Percentiles rank a stretch among this genome's conserved stretches.
Conservation (phyloP, 805 yeast genomes). For the Wickerhamiella qilinensis region DNA sequence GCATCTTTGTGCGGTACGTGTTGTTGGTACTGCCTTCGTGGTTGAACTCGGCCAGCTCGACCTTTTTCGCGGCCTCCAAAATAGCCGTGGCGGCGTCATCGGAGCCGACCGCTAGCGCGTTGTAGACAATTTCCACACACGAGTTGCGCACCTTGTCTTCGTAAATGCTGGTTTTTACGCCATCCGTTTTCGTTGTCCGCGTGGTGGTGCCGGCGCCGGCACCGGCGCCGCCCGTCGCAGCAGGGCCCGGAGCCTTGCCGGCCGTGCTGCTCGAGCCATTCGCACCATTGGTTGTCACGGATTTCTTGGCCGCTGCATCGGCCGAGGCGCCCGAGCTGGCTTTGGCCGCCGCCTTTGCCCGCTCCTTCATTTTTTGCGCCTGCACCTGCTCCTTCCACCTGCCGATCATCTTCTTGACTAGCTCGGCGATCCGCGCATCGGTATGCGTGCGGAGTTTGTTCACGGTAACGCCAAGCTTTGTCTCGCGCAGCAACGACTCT, state of each 20-base stretch:
- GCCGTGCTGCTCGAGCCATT: no score
- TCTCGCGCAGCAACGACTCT: conserved; percentile 73
- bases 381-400: conserved; percentile 82
- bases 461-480: conserved; percentile 94
- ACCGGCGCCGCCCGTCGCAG: conserved; percentile 6
- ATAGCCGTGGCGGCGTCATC: conserved; percentile 42
- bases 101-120: conserved; percentile 76
- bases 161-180: conserved; percentile 51
- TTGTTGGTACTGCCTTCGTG: conserved; percentile 37
- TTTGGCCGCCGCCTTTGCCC: conserved; percentile 3
- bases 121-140: conserved; percentile 68
- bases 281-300: no score
- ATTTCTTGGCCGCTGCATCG: conserved; percentile 6
- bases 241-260: no score
- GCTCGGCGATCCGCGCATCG: conserved; percentile 39
- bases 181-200: conserved; percentile 68
- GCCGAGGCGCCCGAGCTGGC: conserved; percentile 2
- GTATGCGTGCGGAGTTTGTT: conserved; percentile 67
- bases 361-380: conserved; percentile 18
- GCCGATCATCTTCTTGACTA: conserved; percentile 71
- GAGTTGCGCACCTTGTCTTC: conserved; percentile 71
- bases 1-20: conserved; percentile 62
- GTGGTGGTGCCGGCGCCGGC: conserved; percentile 16
- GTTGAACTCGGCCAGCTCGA: conserved; percentile 57
- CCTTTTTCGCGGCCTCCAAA: conserved; percentile 44